Evolutionary conservation across 306 rosid genomes (phyloP).

Genomic region (Trifolium fragiferum): DNA sequence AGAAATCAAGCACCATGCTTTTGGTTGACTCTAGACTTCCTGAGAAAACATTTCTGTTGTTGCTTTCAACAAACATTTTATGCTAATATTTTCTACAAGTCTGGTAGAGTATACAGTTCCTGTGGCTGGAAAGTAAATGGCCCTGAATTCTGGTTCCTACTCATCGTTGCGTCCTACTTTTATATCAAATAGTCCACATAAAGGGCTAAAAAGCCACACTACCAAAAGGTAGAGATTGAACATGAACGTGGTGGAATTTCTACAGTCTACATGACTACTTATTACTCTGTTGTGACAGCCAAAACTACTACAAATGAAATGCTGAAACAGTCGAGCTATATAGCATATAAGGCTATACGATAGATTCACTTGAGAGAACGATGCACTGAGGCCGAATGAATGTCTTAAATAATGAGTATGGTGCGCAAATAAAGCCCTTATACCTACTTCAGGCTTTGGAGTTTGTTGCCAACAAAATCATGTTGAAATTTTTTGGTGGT

Average conservation of each 20-base stretch:
- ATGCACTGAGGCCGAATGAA: background rate
- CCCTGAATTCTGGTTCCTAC: conserved; percentile 6
- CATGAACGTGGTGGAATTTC: conserved; percentile 27
- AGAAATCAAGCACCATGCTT: conserved; percentile 13
- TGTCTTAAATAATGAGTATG: background rate
- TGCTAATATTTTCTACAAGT: background rate
- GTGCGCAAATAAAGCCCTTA: conserved; percentile 9
- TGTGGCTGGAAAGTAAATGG: background rate
- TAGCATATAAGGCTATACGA: background rate
- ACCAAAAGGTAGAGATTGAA: background rate
- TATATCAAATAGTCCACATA: conserved; percentile 13
- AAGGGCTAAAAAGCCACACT: background rate
- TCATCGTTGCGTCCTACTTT: background rate
- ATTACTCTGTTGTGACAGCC: conserved; percentile 8
- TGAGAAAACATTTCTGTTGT: background rate
- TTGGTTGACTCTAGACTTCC: conserved; percentile 10
- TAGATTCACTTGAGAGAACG: conserved; percentile 22
- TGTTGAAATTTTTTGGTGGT: background rate
- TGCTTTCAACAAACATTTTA: conserved; percentile 3
- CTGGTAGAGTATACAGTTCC: background rate
- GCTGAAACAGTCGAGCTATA: background rate
- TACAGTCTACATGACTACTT: conserved; percentile 8
- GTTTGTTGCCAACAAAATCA: conserved; percentile 35
- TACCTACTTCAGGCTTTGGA: conserved; percentile 5
- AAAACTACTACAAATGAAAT: background rate